Evolutionary conservation across 208 protist genomes (phyloP).

Genomic region (Vickermania ingenoplastis): DNA sequence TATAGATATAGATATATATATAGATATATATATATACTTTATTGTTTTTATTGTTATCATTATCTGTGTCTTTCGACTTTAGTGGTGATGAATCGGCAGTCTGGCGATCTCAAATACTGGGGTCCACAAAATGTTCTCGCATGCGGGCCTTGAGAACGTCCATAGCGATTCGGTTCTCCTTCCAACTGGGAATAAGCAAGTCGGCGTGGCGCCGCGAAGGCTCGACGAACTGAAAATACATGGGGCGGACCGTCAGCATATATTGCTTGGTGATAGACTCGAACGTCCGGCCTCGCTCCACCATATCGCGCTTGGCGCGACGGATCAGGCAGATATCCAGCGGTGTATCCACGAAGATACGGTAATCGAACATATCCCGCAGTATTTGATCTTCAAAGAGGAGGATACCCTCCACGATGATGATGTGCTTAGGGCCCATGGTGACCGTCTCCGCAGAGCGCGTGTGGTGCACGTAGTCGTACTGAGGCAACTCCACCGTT

Average conservation of each 20-base stretch:
- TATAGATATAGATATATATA: too few relatives aligned
- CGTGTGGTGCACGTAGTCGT: conserved; percentile 85
- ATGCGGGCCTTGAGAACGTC: conserved; percentile 35
- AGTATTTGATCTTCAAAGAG: conserved; percentile 53
- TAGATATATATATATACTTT: too few relatives aligned
- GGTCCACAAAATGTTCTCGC: conserved; percentile 6
- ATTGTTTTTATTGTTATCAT: too few relatives aligned
- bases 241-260: conserved; percentile 79
- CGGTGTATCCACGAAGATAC: conserved; percentile 87
- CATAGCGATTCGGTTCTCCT: conserved; percentile 75
- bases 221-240: conserved; percentile 69
- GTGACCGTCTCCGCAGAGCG: conserved; percentile 13
- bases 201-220: conserved; percentile 72
- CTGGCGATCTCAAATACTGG: not conserved
- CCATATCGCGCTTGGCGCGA: conserved; percentile 71
- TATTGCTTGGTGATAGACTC: conserved; percentile 81
- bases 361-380: conserved; percentile 64
- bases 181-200: conserved; percentile 83
- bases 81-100: too few relatives aligned
- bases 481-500: conserved; percentile 76
- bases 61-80: too few relatives aligned
- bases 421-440: conserved; percentile 63
- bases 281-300: conserved; percentile 65
- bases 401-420: conserved; percentile 91
- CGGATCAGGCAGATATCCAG: conserved; percentile 77